phyloP scores from a whole-genome alignment of 2,329 filamentous ascomycete species.

The Colletotrichum sp. region DNA sequence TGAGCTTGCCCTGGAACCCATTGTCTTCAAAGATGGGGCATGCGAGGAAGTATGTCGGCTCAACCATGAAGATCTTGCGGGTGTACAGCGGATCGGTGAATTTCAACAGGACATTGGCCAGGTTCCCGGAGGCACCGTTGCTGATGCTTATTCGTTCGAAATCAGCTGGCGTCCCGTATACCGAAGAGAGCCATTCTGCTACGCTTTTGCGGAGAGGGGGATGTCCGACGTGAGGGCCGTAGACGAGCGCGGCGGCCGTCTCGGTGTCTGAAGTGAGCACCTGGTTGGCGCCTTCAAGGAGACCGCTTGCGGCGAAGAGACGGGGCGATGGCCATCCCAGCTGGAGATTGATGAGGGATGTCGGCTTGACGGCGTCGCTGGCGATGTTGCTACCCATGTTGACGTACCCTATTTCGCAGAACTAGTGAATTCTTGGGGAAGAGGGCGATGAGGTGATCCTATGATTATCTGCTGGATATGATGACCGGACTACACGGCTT shows the following conservation, averaged over 20 bases:
- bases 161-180: constrained; percentile 53
- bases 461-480: not conserved
- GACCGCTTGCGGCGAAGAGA: constrained; percentile 69
- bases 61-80: constrained; percentile 76
- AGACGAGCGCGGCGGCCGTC: constrained; percentile 69
- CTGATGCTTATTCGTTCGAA: constrained; percentile 75
- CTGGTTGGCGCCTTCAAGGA: constrained; percentile 64
- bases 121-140: constrained; percentile 82
- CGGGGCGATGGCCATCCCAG: constrained; percentile 68
- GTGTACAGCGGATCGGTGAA: constrained; percentile 83
- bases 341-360: constrained; percentile 62
- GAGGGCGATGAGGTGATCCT: fast-evolving
- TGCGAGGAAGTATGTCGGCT: constrained; percentile 81
- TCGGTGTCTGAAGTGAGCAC: constrained; percentile 65
- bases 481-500: not conserved
- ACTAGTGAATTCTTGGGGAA: not conserved
- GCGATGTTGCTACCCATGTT: not conserved
- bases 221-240: constrained; percentile 80
- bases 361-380: not conserved
- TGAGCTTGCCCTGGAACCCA: constrained; percentile 70
- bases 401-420: not conserved
- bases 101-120: constrained; percentile 77
- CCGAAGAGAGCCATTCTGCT: constrained; percentile 70
- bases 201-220: constrained; percentile 69
- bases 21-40: constrained; percentile 83